These are phyloP conservation scores for Fallopia convolvulus DNA, from an alignment of 148 eudicot genomes.

Conservation along the genomic window DNA sequence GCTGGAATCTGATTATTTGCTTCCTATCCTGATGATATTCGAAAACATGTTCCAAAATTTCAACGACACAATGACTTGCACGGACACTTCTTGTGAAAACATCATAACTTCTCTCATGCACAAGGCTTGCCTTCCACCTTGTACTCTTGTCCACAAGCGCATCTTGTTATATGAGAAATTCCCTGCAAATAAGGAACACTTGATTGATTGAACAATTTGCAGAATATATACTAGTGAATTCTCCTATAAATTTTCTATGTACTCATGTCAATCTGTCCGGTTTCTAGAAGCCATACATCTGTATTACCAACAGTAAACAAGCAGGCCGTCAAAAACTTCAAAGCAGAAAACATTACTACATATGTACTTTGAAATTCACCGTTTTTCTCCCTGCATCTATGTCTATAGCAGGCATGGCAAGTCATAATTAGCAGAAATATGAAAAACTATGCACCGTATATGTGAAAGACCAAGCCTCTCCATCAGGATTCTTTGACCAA, in stretches of 20 bases:
- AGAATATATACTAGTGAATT: neutral
- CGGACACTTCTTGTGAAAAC: neutral
- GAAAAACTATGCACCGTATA: neutral
- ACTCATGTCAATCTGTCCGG: neutral
- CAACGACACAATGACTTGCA: neutral
- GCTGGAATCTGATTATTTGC: neutral
- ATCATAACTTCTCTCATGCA: neutral
- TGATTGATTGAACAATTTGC: neutral
- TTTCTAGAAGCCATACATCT: neutral
- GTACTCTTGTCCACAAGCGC: slow-evolving; percentile 73
- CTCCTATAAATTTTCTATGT: neutral
- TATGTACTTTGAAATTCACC: neutral
- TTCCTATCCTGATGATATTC: neutral
- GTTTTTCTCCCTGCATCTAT: neutral
- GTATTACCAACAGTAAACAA: neutral
- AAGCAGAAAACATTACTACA: neutral
- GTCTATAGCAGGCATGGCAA: neutral
- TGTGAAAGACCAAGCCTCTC: neutral
- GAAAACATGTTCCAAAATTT: neutral
- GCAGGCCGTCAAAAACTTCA: neutral
- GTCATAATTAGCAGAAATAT: neutral
- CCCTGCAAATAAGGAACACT: slow-evolving; percentile 32
- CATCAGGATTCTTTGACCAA: neutral
- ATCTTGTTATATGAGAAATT: slow-evolving; percentile 48
- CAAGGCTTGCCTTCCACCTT: slow-evolving; percentile 29